phyloP scores from a whole-genome alignment of 2,329 filamentous ascomycete species.

The Ophiocordyceps robertsii region DNA sequence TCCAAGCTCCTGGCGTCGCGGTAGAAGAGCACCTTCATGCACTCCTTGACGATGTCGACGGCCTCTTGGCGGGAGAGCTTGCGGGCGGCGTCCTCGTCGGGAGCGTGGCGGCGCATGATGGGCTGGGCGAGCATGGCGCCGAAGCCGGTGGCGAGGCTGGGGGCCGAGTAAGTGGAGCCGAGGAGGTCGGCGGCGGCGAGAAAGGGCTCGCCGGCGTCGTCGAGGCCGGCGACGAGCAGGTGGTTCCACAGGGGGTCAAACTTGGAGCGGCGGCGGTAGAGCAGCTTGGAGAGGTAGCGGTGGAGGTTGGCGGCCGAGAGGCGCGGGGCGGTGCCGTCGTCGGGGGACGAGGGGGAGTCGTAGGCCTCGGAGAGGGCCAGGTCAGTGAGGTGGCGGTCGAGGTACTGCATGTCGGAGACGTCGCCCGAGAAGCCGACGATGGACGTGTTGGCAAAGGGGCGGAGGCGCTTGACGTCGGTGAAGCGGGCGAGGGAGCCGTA shows the following conservation, averaged over 20 bases:
- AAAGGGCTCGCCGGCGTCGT: slow-evolving; percentile 70
- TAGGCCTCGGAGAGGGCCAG: slow-evolving; percentile 87
- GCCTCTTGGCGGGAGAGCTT: slow-evolving; percentile 66
- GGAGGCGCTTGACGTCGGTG: slow-evolving; percentile 90
- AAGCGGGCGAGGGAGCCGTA: slow-evolving; percentile 96
- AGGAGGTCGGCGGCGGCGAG: slow-evolving; percentile 83
- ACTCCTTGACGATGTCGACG: slow-evolving; percentile 71
- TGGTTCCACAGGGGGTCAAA: slow-evolving; percentile 98
- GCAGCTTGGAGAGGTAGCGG: slow-evolving; percentile 89
- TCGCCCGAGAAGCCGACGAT: slow-evolving; percentile 93
- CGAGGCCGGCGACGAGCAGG: slow-evolving; percentile 78
- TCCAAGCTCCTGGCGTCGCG: slow-evolving; percentile 88
- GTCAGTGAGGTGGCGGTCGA: slow-evolving; percentile 78
- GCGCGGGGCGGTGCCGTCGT: slow-evolving; percentile 16
- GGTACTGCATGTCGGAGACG: slow-evolving; percentile 98
- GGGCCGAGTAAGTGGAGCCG: slow-evolving; percentile 80
- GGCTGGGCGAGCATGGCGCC: slow-evolving; percentile 88
- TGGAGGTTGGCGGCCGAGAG: slow-evolving; percentile 91
- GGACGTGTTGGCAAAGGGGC: slow-evolving; percentile 69
- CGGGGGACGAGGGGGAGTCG: slow-evolving; percentile 21
- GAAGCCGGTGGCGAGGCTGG: slow-evolving; percentile 85
- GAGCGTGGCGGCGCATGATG: slow-evolving; percentile 70
- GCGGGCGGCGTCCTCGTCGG: slow-evolving; percentile 67
- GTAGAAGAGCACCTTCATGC: slow-evolving; percentile 98
- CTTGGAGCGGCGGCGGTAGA: slow-evolving; percentile 88